These are phyloP conservation scores for Aspergillus hiratsukae DNA, from an alignment of 2,329 filamentous ascomycete species.

Conservation along the genomic window DNA sequence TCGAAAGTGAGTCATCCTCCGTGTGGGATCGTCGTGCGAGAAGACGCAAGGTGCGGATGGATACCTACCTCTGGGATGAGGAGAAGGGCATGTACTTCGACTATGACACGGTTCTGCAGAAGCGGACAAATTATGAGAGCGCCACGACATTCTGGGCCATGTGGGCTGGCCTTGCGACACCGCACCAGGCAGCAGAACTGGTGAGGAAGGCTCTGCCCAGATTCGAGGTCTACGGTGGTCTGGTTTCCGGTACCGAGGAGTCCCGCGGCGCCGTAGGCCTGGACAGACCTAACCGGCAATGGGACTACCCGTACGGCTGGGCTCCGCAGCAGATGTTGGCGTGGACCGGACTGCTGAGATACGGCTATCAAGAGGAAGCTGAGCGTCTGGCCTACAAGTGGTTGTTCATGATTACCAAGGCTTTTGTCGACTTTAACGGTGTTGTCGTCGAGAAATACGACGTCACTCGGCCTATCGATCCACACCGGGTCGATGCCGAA, in stretches of 20 bases:
- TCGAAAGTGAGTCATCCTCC: conserved; percentile 74
- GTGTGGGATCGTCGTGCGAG: conserved; percentile 87
- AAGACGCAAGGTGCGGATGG: conserved; percentile 76
- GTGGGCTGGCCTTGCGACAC: conserved; percentile 86
- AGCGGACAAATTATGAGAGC: conserved; percentile 80
- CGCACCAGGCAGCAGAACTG: conserved; percentile 78
- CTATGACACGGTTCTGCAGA: conserved; percentile 79
- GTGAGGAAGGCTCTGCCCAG: conserved; percentile 76
- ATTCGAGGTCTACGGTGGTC: conserved; percentile 81
- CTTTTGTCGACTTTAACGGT: conserved; percentile 97
- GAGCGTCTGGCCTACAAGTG: conserved; percentile 91
- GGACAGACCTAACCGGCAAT: conserved; percentile 87
- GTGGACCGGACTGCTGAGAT: conserved; percentile 87
- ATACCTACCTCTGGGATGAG: conserved; percentile 92
- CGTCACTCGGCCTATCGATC: conserved; percentile 82
- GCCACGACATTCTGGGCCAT: conserved; percentile 96
- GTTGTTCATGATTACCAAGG: conserved; percentile 97
- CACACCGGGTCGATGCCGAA: conserved; percentile 91
- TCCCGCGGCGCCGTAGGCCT: conserved; percentile 77
- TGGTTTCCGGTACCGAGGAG: conserved; percentile 84
- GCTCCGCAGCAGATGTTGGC: conserved; percentile 97
- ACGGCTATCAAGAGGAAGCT: conserved; percentile 86
- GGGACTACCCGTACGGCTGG: conserved; percentile 98
- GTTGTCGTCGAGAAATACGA: conserved; percentile 99
- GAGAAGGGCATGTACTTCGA: conserved; percentile 96